These are phyloP conservation scores for Theobroma grandiflorum DNA, from an alignment of 441 rosid species.

Conservation along the genomic window DNA sequence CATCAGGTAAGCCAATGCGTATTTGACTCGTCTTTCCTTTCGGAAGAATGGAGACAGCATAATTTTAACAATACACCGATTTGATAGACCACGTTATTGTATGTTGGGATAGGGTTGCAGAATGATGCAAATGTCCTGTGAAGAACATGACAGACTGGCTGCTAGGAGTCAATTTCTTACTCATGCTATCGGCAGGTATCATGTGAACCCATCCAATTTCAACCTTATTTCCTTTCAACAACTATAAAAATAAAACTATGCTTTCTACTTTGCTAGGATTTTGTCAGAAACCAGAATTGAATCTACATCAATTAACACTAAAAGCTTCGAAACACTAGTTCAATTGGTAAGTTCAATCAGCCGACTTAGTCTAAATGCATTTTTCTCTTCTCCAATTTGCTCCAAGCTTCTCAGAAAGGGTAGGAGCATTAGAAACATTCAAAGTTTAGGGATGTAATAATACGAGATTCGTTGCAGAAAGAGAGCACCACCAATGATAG, in stretches of 20 bases:
- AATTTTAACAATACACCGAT: neutral
- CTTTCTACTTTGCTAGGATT: conserved; percentile 37
- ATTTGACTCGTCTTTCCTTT: neutral
- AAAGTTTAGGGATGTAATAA: neutral
- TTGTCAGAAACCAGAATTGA: conserved; percentile 54
- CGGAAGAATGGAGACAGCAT: too few species aligned
- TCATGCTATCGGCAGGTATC: conserved; percentile 58
- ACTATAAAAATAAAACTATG: neutral
- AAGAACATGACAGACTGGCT: conserved; percentile 60
- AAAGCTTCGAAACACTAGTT: conserved; percentile 53
- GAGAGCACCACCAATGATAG: conserved; percentile 45
- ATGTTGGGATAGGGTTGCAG: conserved; percentile 52
- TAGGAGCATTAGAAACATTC: neutral
- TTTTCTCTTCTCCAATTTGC: neutral
- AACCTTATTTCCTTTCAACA: neutral
- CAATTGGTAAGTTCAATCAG: conserved; percentile 44
- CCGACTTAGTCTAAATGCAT: neutral
- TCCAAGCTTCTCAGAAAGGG: neutral
- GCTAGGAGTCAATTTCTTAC: conserved; percentile 60
- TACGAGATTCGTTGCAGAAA: conserved; percentile 44
- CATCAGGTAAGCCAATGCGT: conserved; percentile 42
- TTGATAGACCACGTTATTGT: neutral
- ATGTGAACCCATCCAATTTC: neutral
- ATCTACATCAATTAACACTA: conserved; percentile 52
- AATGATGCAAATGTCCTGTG: conserved; percentile 73